Base-by-base conservation (phyloP, 768 basidiomycete species). In the Tricholoma hemisulphureum region DNA sequence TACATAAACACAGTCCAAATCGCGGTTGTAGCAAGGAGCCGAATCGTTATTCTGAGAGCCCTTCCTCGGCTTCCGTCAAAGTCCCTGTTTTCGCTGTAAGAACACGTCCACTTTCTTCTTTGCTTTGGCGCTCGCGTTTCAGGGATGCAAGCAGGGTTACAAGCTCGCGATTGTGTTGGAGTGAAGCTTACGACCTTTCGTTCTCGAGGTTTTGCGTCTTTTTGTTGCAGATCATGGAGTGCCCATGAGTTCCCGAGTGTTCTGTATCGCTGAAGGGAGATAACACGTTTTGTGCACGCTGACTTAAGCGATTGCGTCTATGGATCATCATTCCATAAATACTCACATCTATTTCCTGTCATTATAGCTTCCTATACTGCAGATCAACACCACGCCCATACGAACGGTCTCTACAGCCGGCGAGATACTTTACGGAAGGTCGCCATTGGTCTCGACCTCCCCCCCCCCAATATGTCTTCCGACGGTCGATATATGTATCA, bases 401-500 rank as follows among this genome's bases (percentile, higher is more conserved):
- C 46, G n/a, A 49, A 49, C 46, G 28, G 46, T 29, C 26, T 24
- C 28, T 49, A 18, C 46, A 49, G 26, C 18, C 14, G 28, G 28
- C 28, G 28, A 48, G 16, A 29, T 18, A 49, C n/a, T 18, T 49
- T 13, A n/a, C 26, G n/a, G 1, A 28, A 49, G 46, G 39, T 13
- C 26, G 6, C 13, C 26, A 13, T 31, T 11, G 18, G 37, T 20
- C 16, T 11, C 18, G 20, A 2, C 24, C 28, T 29, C 7, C 3
- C 20, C 7, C 3, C 20, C 53, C 31, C 20, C n/a, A 29, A 50
- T 28, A 81, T 80, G 81, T 75, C 82, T 34, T 72, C 82, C 41
- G 81, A 83, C 70, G 74, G 77, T 53, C 76, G 80, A 58, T 84
- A 84, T 65, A 74, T 84, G 69, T 87, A 87, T 53, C 72, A 77